phyloP scores from a whole-genome alignment of 1,284 basidiomycete species.

The Ganoderma sp. region DNA sequence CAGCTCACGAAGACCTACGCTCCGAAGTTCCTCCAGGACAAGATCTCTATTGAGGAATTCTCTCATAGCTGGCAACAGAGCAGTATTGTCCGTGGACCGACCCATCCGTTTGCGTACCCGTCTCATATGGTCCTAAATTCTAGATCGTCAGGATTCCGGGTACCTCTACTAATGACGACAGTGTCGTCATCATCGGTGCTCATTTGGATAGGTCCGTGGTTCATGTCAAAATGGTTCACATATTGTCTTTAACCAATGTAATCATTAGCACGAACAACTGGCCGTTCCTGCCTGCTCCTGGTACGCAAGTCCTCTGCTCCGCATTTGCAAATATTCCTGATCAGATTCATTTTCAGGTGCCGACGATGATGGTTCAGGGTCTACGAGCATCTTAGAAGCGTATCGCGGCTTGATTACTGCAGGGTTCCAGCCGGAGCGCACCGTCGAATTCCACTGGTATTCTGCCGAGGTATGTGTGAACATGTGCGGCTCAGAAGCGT shows the following conservation, averaged over 20 bases:
- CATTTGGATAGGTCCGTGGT: conserved; percentile 83
- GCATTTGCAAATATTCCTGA: conserved; percentile 14
- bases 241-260: conserved; percentile 17
- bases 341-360: conserved; percentile 47
- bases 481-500: conserved; percentile 18
- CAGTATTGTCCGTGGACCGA: conserved; percentile 68
- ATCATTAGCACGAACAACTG: conserved; percentile 76
- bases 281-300: conserved; percentile 90
- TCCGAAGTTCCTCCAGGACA: conserved; percentile 56
- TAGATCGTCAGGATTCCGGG: conserved; percentile 79
- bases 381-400: conserved; percentile 90
- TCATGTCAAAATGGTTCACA: conserved; percentile 7
- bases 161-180: conserved; percentile 62
- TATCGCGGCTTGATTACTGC: conserved; percentile 84
- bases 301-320: conserved; percentile 45
- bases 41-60: conserved; percentile 81
- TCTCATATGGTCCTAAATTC: conserved; percentile 19
- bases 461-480: conserved; percentile 74
- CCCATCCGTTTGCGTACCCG: conserved; percentile 20
- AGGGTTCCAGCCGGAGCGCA: conserved; percentile 76
- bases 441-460: conserved; percentile 97
- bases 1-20: conserved; percentile 74
- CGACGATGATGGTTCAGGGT: conserved; percentile 93
- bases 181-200: conserved; percentile 75
- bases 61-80: conserved; percentile 92